Conservation (phyloP, 2,329 filamentous ascomycete genomes). For the Cercospora sp. region DNA sequence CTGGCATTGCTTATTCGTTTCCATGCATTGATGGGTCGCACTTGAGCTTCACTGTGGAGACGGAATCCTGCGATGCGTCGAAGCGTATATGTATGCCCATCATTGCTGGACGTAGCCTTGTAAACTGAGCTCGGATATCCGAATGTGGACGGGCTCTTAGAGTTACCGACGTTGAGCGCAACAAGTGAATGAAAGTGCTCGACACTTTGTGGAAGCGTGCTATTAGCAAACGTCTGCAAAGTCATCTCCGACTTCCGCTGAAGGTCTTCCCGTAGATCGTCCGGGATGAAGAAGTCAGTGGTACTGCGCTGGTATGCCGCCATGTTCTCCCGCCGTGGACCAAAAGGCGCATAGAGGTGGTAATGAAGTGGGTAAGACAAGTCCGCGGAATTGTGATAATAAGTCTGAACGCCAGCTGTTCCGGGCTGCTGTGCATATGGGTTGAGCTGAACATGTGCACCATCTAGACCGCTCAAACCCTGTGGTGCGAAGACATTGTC, state of each 20-base stretch:
- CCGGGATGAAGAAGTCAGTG: slow-evolving; percentile 89
- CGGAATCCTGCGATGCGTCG: slow-evolving; percentile 86
- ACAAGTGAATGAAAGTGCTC: slow-evolving; percentile 93
- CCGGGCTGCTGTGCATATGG: slow-evolving; percentile 76
- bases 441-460: slow-evolving; percentile 49
- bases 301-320: slow-evolving; percentile 81
- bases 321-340: slow-evolving; percentile 77
- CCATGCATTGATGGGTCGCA: slow-evolving; percentile 84
- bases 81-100: slow-evolving; percentile 84
- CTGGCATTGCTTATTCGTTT: slow-evolving; percentile 78
- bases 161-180: slow-evolving; percentile 77
- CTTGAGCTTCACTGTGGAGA: slow-evolving; percentile 84
- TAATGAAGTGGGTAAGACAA: slow-evolving; percentile 72
- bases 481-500: slow-evolving; percentile 47
- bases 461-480: slow-evolving; percentile 34
- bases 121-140: slow-evolving; percentile 93
- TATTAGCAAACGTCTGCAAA: slow-evolving; percentile 75
- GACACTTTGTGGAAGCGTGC: slow-evolving; percentile 69
- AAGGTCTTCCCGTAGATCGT: slow-evolving; percentile 81
- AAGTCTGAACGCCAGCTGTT: slow-evolving; percentile 62
- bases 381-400: slow-evolving; percentile 61
- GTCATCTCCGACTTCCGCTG: slow-evolving; percentile 86
- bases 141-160: slow-evolving; percentile 77
- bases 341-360: slow-evolving; percentile 87
- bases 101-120: slow-evolving; percentile 86